Conservation (phyloP, 331 rosid genomes). For the Quercus phellos region DNA sequence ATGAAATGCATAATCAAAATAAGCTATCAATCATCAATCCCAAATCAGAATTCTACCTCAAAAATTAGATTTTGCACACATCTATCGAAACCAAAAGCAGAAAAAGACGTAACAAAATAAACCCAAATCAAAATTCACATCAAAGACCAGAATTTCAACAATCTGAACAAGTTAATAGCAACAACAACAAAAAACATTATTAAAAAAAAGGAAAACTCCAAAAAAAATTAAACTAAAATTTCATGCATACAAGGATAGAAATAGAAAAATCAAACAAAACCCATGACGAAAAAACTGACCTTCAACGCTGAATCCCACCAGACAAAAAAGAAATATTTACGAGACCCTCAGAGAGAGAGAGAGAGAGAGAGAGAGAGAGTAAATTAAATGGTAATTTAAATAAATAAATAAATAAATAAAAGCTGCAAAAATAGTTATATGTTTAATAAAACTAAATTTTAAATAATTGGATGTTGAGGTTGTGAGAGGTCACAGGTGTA, state of each 20-base stretch:
- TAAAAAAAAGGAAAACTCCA: not conserved
- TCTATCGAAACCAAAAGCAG: not conserved
- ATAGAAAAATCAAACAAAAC: slow-evolving; percentile 10
- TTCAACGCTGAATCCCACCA: slow-evolving; percentile 27
- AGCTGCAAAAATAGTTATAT: not conserved
- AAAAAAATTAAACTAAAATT: not conserved
- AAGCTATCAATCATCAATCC: not conserved
- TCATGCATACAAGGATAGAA: not conserved
- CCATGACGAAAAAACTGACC: slow-evolving; percentile 48
- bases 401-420: not conserved
- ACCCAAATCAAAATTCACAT: slow-evolving; percentile 5
- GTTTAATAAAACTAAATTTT: not conserved
- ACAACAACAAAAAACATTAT: not conserved
- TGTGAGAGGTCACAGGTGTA: not conserved
- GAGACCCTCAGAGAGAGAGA: not conserved
- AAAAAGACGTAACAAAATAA: not conserved
- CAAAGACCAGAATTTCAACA: slow-evolving; percentile 1
- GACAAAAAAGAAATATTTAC: not conserved
- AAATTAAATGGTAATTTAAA: not conserved
- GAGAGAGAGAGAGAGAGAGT: not conserved
- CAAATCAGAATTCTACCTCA: slow-evolving; percentile 11
- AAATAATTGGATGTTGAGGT: not conserved
- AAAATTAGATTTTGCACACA: not conserved
- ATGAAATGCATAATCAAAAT: not conserved
- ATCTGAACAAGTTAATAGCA: not conserved